Evolutionary conservation across 192 early-diverging fungal species (phyloP).

Genomic region (Umbelopsis vinacea): DNA sequence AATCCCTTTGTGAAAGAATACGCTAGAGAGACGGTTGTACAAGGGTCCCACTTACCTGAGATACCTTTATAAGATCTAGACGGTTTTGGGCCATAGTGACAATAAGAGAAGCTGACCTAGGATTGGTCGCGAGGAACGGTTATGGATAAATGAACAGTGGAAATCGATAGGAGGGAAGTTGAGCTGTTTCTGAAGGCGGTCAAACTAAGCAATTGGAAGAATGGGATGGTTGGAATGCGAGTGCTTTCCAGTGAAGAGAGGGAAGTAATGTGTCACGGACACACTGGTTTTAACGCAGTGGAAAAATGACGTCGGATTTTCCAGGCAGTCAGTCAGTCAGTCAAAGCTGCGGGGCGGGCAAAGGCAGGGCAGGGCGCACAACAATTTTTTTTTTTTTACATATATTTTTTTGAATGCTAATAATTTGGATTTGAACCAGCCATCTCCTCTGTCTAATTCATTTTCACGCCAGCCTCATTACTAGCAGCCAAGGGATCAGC

Average conservation of each 20-base stretch:
- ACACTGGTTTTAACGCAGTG: background rate
- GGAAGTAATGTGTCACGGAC: background rate
- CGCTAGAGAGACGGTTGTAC: background rate
- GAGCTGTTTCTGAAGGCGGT: background rate
- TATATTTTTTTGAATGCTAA: too few relatives aligned
- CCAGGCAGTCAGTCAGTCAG: background rate
- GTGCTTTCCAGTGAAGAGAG: background rate
- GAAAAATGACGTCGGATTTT: slow-evolving; percentile 2
- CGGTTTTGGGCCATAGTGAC: slow-evolving; percentile 21
- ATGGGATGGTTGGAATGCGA: background rate
- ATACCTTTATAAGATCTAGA: slow-evolving; percentile 40
- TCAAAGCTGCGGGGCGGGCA: background rate
- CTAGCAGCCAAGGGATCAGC: background rate
- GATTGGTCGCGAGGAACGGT: background rate
- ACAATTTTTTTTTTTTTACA: too few relatives aligned
- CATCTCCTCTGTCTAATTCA: too few relatives aligned
- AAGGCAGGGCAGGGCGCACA: too few relatives aligned
- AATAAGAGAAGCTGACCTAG: background rate
- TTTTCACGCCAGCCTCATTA: background rate
- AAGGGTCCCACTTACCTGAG: slow-evolving; percentile 24
- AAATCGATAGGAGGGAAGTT: background rate
- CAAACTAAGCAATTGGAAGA: background rate
- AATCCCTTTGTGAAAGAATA: background rate
- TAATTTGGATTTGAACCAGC: too few relatives aligned
- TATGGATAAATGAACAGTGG: background rate